A percentile compares a stretch with the other conserved stretches of the same genome.
Conservation (phyloP, 1,284 basidiomycete species). For the Ganoderma leucocontextum region DNA sequence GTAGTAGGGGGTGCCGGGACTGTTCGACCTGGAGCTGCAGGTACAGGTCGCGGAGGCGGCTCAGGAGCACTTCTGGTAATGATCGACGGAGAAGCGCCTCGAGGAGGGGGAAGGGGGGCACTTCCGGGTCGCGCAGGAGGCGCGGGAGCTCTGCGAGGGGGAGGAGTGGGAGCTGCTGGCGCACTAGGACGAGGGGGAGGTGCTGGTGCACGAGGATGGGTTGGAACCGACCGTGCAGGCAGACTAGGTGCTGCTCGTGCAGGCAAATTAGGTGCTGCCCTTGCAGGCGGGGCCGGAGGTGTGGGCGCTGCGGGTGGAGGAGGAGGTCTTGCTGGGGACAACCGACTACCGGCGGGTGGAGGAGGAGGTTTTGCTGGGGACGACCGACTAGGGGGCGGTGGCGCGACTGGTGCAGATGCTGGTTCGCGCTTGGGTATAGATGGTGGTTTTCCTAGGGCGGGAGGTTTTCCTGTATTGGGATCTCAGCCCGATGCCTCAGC, state of each 20-base stretch:
- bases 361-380: constrained; percentile 41
- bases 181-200: constrained; percentile 40
- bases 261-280: constrained; percentile 35
- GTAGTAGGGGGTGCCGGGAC: constrained; percentile 46
- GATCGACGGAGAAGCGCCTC: constrained; percentile 37
- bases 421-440: constrained; percentile 63
- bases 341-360: constrained; percentile 37
- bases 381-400: constrained; percentile 45
- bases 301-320: constrained; percentile 33
- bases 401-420: constrained; percentile 37
- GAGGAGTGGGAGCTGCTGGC: constrained; percentile 45
- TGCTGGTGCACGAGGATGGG: constrained; percentile 42
- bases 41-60: constrained; percentile 39
- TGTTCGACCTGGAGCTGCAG: constrained; percentile 44
- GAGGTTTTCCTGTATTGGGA: constrained; percentile 59
- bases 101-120: constrained; percentile 37
- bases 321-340: constrained; percentile 41
- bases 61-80: constrained; percentile 31
- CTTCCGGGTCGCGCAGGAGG: constrained; percentile 42
- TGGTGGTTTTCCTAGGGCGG: constrained; percentile 72
- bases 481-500: constrained; percentile 16
- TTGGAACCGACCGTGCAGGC: constrained; percentile 32
- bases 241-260: constrained; percentile 35
- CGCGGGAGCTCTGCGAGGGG: constrained; percentile 43
- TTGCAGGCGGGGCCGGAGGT: constrained; percentile 25